phyloP scores from a whole-genome alignment of 495 filamentous ascomycete genomes.

The Penicillium manginii region DNA sequence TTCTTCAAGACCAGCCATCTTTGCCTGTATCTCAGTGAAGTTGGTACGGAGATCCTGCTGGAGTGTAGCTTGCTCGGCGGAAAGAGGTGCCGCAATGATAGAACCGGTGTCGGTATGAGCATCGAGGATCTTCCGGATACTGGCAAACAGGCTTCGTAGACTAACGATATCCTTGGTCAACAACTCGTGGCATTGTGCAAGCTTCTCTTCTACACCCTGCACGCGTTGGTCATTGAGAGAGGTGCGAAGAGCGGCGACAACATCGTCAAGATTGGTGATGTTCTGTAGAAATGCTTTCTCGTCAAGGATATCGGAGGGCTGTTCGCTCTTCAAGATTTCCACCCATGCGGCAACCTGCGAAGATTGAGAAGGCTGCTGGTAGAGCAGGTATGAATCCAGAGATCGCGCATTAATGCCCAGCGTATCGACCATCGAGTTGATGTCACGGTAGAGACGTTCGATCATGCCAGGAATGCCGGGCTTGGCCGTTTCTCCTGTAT shows the following conservation, averaged over 20 bases:
- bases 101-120: conserved; percentile 66
- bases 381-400: conserved; percentile 68
- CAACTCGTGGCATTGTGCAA: conserved; percentile 62
- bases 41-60: conserved; percentile 79
- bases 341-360: conserved; percentile 52
- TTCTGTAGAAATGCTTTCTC: conserved; percentile 75
- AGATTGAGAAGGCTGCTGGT: conserved; percentile 57
- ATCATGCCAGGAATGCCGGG: conserved; percentile 74
- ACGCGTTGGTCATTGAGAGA: conserved; percentile 69
- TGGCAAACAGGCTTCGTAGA: conserved; percentile 69
- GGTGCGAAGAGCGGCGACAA: conserved; percentile 58
- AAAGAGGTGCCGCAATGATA: conserved; percentile 71
- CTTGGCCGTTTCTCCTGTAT: conserved; percentile 58
- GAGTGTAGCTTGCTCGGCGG: conserved; percentile 76
- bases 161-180: conserved; percentile 64
- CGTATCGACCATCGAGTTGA: conserved; percentile 95
- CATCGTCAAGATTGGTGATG: conserved; percentile 60
- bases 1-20: conserved; percentile 78
- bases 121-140: conserved; percentile 71
- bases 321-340: conserved; percentile 41
- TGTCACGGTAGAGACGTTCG: conserved; percentile 86
- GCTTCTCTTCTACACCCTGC: conserved; percentile 63
- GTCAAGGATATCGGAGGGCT: conserved; percentile 49
- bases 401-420: conserved; percentile 84
- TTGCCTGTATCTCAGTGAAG: conserved; percentile 69